Base-by-base conservation (phyloP, 352 stramenopile species). In the Pythium pyrilobum region DNA sequence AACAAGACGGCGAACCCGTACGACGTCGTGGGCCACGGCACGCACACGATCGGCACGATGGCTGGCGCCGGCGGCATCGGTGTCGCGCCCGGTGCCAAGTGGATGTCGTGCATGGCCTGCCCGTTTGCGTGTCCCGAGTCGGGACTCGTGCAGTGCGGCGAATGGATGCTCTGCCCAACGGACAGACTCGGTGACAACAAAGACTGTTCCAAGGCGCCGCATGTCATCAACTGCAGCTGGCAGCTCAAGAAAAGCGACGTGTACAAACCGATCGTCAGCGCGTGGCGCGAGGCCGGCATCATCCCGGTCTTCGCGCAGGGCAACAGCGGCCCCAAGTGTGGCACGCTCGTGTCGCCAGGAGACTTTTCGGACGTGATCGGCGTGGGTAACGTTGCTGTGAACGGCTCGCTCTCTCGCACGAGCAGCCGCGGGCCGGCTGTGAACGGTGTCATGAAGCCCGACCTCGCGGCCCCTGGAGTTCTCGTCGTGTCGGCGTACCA, bases 241-340 rank as follows among this genome's bases (percentile, higher is more conserved):
- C 42, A 41, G 28, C 40, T 52, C 29, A 52, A 42, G 45, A 52
- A 39, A n/a, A 29, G 16, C 18, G 45, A 29, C 12, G 28, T 52
- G 21, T 62, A 45, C 34, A 13, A 9, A 28, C 47, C 54, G 15
- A 33, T 51, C 12, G 51, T 73, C 12, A n/a, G 21, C 5, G 61
- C 58, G 4, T 67, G 59, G 56, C 31, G 23, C 15, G 36, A 46
- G 16, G 65, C 61, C 15, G 61, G 55, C 13, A 72, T 73, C 45
- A 65, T 62, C 20, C 65, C 65, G 0, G 52, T 73, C 32, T 69
- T 73, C 38, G 23, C 65, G 1, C 62, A 66, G 45, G 56, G 61
- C 33, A 73, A 69, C 44, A 33, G 11, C 32, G 61, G 65, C 5
- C 61, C 65, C 2, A 47, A 43, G 4, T 73, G 65, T 34, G 58